A percentile compares a stretch with the other conserved stretches of the same genome.
These are phyloP conservation scores for Solanum arcanum DNA, from an alignment of 257 asterid species.

Conservation along the genomic window DNA sequence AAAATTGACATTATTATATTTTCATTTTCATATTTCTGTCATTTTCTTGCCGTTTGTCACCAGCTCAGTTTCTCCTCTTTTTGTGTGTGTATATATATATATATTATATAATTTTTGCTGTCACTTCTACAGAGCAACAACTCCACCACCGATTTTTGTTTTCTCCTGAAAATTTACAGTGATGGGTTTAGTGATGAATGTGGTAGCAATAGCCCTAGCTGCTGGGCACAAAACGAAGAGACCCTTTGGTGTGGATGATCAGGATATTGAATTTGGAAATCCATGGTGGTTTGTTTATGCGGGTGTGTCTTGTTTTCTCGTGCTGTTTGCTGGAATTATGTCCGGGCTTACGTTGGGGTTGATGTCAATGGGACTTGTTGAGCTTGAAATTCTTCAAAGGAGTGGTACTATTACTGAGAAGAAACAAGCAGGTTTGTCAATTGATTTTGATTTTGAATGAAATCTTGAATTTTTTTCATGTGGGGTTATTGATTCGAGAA, in stretches of 20 bases:
- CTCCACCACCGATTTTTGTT: not conserved
- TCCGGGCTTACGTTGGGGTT: slow-evolving; percentile 87
- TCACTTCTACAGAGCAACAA: not conserved
- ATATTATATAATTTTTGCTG: not conserved
- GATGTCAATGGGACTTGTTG: slow-evolving; percentile 92
- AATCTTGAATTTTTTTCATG: not conserved
- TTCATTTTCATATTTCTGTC: not conserved
- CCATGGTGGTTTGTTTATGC: slow-evolving; percentile 92
- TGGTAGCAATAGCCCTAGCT: slow-evolving; percentile 26
- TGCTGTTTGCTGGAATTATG: slow-evolving; percentile 91
- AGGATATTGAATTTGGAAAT: slow-evolving; percentile 75
- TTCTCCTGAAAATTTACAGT: not conserved
- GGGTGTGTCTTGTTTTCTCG: slow-evolving; percentile 83
- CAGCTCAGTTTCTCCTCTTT: not conserved
- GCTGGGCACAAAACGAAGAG: slow-evolving; percentile 22
- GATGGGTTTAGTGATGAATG: slow-evolving; percentile 30
- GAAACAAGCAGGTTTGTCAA: slow-evolving; percentile 69
- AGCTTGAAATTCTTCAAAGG: slow-evolving; percentile 81
- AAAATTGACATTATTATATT: not conserved
- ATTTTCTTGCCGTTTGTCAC: not conserved
- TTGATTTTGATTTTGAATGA: not conserved
- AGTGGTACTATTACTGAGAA: slow-evolving; percentile 66
- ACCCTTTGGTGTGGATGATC: slow-evolving; percentile 43
- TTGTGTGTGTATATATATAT: not conserved
- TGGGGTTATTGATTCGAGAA: not conserved